Conservation (phyloP, 2,329 filamentous ascomycete genomes). For the Pyrenophora graminea region DNA sequence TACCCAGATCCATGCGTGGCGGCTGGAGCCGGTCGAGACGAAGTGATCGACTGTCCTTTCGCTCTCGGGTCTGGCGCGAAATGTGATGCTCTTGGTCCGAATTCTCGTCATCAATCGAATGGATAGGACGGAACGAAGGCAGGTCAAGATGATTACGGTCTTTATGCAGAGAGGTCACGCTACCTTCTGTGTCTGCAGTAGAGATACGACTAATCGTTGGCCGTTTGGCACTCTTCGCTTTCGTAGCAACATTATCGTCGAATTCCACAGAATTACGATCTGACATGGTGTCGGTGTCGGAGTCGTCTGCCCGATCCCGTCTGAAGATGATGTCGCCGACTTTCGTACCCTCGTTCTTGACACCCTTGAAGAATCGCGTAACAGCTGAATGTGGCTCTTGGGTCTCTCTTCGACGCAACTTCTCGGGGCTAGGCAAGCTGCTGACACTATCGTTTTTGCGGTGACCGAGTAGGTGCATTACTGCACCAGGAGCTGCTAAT, state of each 20-base stretch:
- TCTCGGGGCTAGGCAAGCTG: constrained; percentile 39
- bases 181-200: constrained; percentile 31
- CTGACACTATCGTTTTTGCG: constrained; percentile 47
- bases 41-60: constrained; percentile 45
- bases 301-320: constrained; percentile 56
- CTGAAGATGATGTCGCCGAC: constrained; percentile 65
- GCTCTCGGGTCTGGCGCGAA: constrained; percentile 47
- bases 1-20: constrained; percentile 54
- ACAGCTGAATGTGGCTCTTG: constrained; percentile 60
- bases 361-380: constrained; percentile 76
- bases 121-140: constrained; percentile 40
- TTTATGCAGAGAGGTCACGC: constrained; percentile 30
- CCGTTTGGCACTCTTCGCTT: constrained; percentile 16
- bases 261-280: constrained; percentile 51
- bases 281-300: constrained; percentile 51
- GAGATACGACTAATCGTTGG: constrained; percentile 39
- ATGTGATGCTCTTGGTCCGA: constrained; percentile 46
- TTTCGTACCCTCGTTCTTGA: constrained; percentile 67
- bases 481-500: constrained; percentile 38
- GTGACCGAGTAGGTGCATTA: constrained; percentile 40
- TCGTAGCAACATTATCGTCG: constrained; percentile 32
- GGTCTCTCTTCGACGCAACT: constrained; percentile 40
- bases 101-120: constrained; percentile 26
- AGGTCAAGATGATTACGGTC: constrained; percentile 41
- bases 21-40: constrained; percentile 53